These are phyloP conservation scores for Bruguiera parviflora DNA, from an alignment of 345 rosid genomes.

Conservation along the genomic window DNA sequence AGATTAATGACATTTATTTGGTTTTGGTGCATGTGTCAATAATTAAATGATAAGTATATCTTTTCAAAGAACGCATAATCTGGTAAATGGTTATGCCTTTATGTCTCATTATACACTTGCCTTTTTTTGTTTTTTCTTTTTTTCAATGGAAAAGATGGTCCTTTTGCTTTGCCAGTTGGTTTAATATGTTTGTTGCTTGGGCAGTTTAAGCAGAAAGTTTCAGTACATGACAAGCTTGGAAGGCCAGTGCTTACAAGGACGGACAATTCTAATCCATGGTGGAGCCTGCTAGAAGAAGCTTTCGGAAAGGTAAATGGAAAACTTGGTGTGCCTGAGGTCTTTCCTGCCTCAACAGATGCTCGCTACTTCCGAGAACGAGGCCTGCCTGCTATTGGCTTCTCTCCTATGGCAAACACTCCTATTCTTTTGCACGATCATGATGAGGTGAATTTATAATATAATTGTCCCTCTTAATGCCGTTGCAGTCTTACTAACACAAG, in stretches of 20 bases:
- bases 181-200: conserved; percentile 36
- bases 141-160: not conserved
- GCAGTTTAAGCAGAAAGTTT: conserved; percentile 78
- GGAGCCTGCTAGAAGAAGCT: conserved; percentile 77
- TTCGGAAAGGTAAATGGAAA: conserved; percentile 67
- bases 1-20: too few relatives aligned
- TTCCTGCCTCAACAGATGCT: conserved; percentile 88
- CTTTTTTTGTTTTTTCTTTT: not conserved
- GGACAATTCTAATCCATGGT: conserved; percentile 81
- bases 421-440: conserved; percentile 86
- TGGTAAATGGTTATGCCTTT: too few relatives aligned
- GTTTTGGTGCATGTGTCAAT: not conserved
- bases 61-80: not conserved
- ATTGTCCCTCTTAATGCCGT: not conserved
- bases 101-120: too few relatives aligned
- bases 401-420: conserved; percentile 92
- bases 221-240: conserved; percentile 38
- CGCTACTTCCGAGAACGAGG: conserved; percentile 66
- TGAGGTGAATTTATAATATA: conserved; percentile 45
- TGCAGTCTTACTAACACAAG: not conserved
- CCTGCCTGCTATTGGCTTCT: conserved; percentile 82
- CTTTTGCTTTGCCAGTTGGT: not conserved
- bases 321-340: conserved; percentile 70
- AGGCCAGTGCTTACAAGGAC: conserved; percentile 56
- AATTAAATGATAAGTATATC: not conserved